Evolutionary conservation across 371 early-diverging fungal genomes (phyloP).

Genomic region (Lichtheimia corymbifera): DNA sequence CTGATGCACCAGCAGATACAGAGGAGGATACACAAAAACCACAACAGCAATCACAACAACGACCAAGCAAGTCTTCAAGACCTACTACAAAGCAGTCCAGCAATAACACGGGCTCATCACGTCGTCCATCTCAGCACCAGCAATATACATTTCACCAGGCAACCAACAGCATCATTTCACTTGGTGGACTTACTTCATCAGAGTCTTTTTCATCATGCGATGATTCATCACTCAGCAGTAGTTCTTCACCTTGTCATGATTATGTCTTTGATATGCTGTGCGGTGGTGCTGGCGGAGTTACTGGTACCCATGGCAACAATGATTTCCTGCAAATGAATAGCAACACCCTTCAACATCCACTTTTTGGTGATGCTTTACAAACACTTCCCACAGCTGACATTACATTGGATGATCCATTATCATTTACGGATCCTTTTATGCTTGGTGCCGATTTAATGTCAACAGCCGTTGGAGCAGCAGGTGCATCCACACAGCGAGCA

Average conservation of each 20-base stretch:
- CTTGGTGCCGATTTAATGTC: not conserved
- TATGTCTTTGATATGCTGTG: slow-evolving; percentile 54
- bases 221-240: slow-evolving; percentile 45
- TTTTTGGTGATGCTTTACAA: not conserved
- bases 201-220: slow-evolving; percentile 30
- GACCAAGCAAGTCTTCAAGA: too few relatives aligned
- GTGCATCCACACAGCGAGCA: too few relatives aligned
- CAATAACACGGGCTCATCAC: not conserved
- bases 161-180: too few relatives aligned
- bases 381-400: not conserved
- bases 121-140: not conserved
- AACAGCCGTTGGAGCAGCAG: not conserved
- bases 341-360: slow-evolving; percentile 7
- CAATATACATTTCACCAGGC: slow-evolving; percentile 1
- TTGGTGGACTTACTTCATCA: not conserved
- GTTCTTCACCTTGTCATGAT: slow-evolving; percentile 47
- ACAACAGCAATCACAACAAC: slow-evolving; percentile 4
- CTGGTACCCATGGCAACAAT: slow-evolving; percentile 20
- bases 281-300: slow-evolving; percentile 12
- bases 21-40: slow-evolving; percentile 25
- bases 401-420: slow-evolving; percentile 13
- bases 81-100: not conserved
- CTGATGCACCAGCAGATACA: slow-evolving; percentile 43
- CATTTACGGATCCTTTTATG: slow-evolving; percentile 11
- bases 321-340: slow-evolving; percentile 6